phyloP scores from a whole-genome alignment of 2,329 filamentous ascomycete genomes.

The Ascochyta pisi region DNA sequence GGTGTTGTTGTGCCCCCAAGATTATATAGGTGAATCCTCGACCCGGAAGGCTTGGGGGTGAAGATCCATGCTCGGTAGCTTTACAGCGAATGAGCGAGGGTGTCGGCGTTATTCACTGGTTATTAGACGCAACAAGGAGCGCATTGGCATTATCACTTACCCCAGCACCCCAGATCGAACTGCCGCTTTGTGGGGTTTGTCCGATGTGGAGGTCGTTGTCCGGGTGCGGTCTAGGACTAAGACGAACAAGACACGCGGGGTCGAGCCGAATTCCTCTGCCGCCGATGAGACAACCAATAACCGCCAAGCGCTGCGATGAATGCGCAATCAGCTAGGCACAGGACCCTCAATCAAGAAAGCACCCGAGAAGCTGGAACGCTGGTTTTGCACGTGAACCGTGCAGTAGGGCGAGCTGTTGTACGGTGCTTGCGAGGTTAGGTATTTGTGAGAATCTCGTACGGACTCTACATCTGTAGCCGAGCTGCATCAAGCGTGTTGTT shows the following conservation, averaged over 20 bases:
- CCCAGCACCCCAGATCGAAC: conserved; percentile 6
- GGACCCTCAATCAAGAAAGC: background rate
- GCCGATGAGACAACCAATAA: conserved; percentile 6
- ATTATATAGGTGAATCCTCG: conserved; percentile 4
- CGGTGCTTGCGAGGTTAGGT: background rate
- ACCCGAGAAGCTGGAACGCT: conserved; percentile 1
- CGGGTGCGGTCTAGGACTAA: conserved; percentile 5
- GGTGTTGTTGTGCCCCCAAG: background rate
- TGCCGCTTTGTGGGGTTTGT: conserved; percentile 19
- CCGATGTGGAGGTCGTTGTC: conserved; percentile 24
- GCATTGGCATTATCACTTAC: conserved; percentile 8
- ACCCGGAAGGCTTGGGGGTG: background rate
- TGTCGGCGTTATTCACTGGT: background rate
- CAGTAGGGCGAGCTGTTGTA: conserved; percentile 1
- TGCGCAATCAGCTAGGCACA: background rate
- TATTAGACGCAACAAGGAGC: conserved; percentile 2
- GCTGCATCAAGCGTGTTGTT: background rate
- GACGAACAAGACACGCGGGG: conserved; percentile 10
- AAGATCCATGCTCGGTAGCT: background rate
- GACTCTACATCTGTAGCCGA: conserved; percentile 13
- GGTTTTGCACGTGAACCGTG: conserved; percentile 1
- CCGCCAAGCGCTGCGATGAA: background rate
- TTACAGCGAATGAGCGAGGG: conserved; percentile 12
- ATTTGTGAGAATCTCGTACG: background rate
- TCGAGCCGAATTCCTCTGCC: conserved; percentile 1